These are phyloP conservation scores for Yarrowia sp. DNA, from an alignment of 805 yeast species.

Conservation along the genomic window DNA sequence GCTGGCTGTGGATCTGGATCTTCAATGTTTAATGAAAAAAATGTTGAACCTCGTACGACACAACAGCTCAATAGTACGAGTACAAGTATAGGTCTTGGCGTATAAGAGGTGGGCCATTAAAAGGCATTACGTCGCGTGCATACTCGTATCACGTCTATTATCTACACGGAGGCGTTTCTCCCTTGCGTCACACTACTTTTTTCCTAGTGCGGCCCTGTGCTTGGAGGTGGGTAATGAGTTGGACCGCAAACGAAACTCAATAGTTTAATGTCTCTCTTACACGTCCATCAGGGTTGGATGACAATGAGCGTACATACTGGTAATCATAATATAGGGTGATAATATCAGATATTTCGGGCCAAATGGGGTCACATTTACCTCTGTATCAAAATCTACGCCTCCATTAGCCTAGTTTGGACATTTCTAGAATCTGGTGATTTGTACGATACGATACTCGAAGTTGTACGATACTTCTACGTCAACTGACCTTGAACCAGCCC, in stretches of 20 bases:
- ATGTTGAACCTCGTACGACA: too few relatives aligned
- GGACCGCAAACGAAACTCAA: background rate
- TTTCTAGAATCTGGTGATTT: too few relatives aligned
- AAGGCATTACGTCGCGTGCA: background rate
- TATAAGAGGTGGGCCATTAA: background rate
- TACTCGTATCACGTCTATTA: background rate
- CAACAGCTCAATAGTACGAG: background rate
- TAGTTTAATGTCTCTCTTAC: background rate
- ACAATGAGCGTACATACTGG: background rate
- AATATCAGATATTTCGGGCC: background rate
- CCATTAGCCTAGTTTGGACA: background rate
- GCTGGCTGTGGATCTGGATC: too few relatives aligned
- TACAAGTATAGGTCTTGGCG: too few relatives aligned
- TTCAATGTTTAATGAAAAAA: too few relatives aligned
- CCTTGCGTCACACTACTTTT: slow-evolving; percentile 16
- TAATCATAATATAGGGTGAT: background rate
- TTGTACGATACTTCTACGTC: too few relatives aligned
- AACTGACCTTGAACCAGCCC: too few relatives aligned
- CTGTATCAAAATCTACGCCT: background rate
- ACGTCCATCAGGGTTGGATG: background rate
- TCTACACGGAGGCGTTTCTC: background rate
- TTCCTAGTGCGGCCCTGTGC: slow-evolving; percentile 6
- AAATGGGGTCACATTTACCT: background rate
- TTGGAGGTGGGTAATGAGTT: background rate
- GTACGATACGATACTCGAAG: too few relatives aligned